Evolutionary conservation across 2,329 filamentous ascomycete species (phyloP), one percentile per base, ranked within the genome.

Genomic region (Botrytis deweyae): DNA sequence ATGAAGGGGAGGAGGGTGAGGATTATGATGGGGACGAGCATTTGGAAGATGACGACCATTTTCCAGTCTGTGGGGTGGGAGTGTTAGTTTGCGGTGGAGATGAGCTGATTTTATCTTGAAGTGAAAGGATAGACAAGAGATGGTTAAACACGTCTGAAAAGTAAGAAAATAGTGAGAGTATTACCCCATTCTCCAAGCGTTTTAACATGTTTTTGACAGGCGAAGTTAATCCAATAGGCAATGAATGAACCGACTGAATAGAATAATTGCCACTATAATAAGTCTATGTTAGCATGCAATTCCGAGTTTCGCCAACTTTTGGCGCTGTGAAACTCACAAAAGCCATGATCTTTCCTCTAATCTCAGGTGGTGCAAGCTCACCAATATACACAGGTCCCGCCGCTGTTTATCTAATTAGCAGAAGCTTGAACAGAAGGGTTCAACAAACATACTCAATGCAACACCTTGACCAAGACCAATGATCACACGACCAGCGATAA

Each of bases 31-130:
- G 91, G 91, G 38, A 92, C 86, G n/a, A 93, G 81, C 67, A 92
- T 84, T 82, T 93, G 91, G 85, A 93, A 92, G 75, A 93, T 89
- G 76, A 92, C 88, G 22, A 93, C 89, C 84, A 92, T 88, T 78
- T 87, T 88, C 91, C 91, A 93, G 81, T 92, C 63, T 65, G 63
- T 33, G 40, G 10, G 63, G n/a, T 20, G 9, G n/a, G n/a, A 12
- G 40, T 25, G 10, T 65, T 65, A 65, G 63, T 46, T 29, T 22
- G 61, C 14, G 42, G 5, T 33, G 44, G 42, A 22, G n/a, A 25
- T 25, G 16, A 18, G 10, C 5, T 33, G 8, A 46, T 36, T 8
- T 65, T n/a, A 3, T 14, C 25, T 29, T 20, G 29, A 29, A 25
- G 20, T 25, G 29, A 14, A 33, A 6, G 25, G n/a, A 44, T 29